phyloP scores from a whole-genome alignment of 1,284 basidiomycete genomes.

The Coniferiporia sulphurascens region DNA sequence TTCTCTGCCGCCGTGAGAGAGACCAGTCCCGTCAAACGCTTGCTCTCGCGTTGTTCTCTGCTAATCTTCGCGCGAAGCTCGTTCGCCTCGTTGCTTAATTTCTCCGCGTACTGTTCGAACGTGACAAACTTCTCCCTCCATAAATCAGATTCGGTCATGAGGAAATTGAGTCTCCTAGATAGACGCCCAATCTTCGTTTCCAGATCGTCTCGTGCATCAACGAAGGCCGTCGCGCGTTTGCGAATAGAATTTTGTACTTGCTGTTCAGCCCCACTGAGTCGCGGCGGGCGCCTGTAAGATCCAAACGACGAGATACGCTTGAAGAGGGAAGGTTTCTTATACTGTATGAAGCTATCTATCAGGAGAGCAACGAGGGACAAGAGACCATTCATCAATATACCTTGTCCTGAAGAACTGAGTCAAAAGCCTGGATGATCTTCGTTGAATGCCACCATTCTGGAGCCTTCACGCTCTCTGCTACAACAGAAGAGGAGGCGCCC shows the following conservation, averaged over 20 bases:
- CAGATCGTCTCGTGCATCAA: conserved; percentile 87
- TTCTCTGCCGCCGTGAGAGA: conserved; percentile 75
- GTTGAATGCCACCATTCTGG: conserved; percentile 93
- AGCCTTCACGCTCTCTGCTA: conserved; percentile 80
- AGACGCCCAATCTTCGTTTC: conserved; percentile 86
- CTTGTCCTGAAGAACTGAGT: conserved; percentile 82
- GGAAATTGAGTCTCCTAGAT: conserved; percentile 79
- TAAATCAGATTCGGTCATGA: conserved; percentile 86
- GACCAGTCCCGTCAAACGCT: conserved; percentile 72
- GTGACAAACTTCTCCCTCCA: conserved; percentile 91
- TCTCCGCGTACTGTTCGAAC: conserved; percentile 90
- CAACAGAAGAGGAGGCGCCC: conserved; percentile 71
- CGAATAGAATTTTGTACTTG: conserved; percentile 82
- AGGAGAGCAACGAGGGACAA: conserved; percentile 19
- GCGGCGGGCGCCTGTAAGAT: conserved; percentile 62
- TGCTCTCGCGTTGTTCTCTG: conserved; percentile 84
- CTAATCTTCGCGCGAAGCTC: conserved; percentile 80
- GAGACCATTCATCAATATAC: conserved; percentile 35
- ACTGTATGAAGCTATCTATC: conserved; percentile 38
- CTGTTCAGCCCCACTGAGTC: conserved; percentile 74
- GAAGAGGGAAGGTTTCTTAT: conserved; percentile 84
- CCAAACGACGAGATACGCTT: conserved; percentile 82
- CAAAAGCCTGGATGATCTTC: conserved; percentile 84
- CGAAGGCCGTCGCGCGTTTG: conserved; percentile 85
- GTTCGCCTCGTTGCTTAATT: conserved; percentile 76